Evolutionary conservation across 306 rosid species (phyloP), one percentile per base, ranked within the genome.

Genomic region (Sechiopsis laciniata): DNA sequence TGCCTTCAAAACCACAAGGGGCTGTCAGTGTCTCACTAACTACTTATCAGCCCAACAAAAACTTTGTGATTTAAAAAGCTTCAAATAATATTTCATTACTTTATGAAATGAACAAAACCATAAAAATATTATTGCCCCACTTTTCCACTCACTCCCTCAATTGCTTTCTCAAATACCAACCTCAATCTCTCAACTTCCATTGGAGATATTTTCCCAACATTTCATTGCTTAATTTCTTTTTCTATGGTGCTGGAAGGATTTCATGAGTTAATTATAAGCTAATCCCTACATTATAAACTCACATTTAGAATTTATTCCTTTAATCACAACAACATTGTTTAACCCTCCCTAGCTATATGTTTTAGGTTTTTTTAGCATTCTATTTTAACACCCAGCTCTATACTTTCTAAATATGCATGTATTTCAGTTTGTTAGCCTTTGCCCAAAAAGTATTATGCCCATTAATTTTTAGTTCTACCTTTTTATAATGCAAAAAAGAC

Each of bases 181-280:
- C 71, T 65, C 71, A 65, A 65, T 65, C 71, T 64, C 53, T 19
- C 53, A 26, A 40, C 32, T 65, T 19, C 26, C 52, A 16, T 37
- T n/a, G 71, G 71, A 64, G 69, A 63, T 63, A 35, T 63, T 63
- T 63, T 21, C 12, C 69, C 69, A 35, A 32, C 66, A 57, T 57
- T 57, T 22, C n/a, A 32, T 63, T 12, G 10, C 24, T 24, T 29
- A 26, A 26, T 14, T 13, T 56, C 32, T 24, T 26, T 59, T 6
- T n/a, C n/a, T 13, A 0, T n/a, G 13, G 9, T 60, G 0, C 14
- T 60, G 29, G 20, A 26, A 60, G 16, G 66, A 21, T 29, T 60
- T 60, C 0, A 40, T 40, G 42, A 13, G 35, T 14, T 20, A 21
- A 1, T 21, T 21, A 57, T 57, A 32, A 60, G 11, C 66, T 26